A percentile compares a stretch with the other conserved stretches of the same genome.
These are phyloP conservation scores for Pseudopediastrum boryanum DNA, from an alignment of 139 green algal species.

Conservation along the genomic window DNA sequence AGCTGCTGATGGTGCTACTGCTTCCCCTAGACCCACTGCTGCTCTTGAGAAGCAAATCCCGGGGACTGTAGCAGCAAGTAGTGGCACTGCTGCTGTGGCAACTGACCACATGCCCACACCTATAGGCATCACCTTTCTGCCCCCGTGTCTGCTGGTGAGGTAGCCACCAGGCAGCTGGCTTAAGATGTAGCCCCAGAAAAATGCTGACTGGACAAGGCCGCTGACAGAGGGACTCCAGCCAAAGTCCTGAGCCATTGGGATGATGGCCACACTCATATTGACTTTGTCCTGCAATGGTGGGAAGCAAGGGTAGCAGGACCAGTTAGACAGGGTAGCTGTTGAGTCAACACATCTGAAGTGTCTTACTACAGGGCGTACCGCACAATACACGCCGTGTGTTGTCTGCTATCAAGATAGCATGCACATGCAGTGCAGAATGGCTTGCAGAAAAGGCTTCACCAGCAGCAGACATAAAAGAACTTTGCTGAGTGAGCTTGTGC, in stretches of 20 bases:
- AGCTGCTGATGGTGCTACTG: slow-evolving; percentile 83
- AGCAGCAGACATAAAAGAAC: too few species aligned
- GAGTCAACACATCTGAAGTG: too few species aligned
- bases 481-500: too few species aligned
- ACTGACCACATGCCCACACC: slow-evolving; percentile 86
- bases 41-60: slow-evolving; percentile 79
- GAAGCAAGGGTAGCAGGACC: neutral
- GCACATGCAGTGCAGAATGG: too few species aligned
- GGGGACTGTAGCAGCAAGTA: slow-evolving; percentile 66
- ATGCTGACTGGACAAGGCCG: slow-evolving; percentile 92
- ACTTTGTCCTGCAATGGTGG: slow-evolving; percentile 73
- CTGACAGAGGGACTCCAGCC: slow-evolving; percentile 83
- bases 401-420: too few species aligned
- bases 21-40: slow-evolving; percentile 93
- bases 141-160: slow-evolving; percentile 69
- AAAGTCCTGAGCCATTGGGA: slow-evolving; percentile 95
- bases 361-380: too few species aligned
- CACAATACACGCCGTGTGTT: too few species aligned
- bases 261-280: slow-evolving; percentile 97
- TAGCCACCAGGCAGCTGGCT: slow-evolving; percentile 92
- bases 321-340: too few species aligned
- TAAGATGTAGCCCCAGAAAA: slow-evolving; percentile 89
- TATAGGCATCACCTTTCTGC: slow-evolving; percentile 75
- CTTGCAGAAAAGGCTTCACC: too few species aligned
- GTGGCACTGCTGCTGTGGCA: slow-evolving; percentile 78